These are phyloP conservation scores for Plasmodium cynomolgi DNA, from an alignment of 169 alveolate species.

Conservation along the genomic window DNA sequence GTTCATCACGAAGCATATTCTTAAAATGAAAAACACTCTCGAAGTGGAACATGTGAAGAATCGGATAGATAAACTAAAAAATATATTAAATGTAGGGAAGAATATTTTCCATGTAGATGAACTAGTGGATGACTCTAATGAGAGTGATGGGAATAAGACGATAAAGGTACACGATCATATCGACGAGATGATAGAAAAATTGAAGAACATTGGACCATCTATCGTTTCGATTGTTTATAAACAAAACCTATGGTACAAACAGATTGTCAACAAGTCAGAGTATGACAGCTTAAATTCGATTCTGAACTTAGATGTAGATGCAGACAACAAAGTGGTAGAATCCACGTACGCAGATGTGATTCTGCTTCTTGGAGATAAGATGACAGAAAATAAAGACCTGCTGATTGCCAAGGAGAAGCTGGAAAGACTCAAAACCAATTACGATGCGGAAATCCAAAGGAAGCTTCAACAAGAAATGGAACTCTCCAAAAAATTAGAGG, in stretches of 20 bases:
- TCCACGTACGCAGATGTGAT: constrained; percentile 36
- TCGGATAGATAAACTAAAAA: constrained; percentile 46
- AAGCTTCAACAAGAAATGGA: constrained; percentile 82
- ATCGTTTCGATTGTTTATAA: constrained; percentile 34
- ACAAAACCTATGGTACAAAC: constrained; percentile 61
- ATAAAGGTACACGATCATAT: constrained; percentile 19
- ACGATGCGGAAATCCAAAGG: constrained; percentile 77
- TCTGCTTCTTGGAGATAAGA: constrained; percentile 23
- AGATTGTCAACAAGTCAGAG: constrained; percentile 69
- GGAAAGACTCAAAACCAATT: constrained; percentile 70
- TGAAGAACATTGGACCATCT: constrained; percentile 31
- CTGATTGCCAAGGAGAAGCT: constrained; percentile 62
- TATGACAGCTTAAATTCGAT: constrained; percentile 71
- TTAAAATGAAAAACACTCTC: constrained; percentile 35
- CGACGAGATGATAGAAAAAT: constrained; percentile 58
- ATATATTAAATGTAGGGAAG: constrained; percentile 39
- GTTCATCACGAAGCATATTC: constrained; percentile 45
- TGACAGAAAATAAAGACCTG: constrained; percentile 66
- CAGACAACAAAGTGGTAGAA: constrained; percentile 25
- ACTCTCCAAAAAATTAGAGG: constrained; percentile 58
- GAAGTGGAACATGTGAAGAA: constrained; percentile 31
- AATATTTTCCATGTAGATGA: constrained; percentile 34
- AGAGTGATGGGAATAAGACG: background rate
- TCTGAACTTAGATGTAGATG: constrained; percentile 54
- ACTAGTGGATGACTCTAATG: background rate